These are phyloP conservation scores for Rhazya stricta DNA, from an alignment of 257 asterid species.

Conservation along the genomic window DNA sequence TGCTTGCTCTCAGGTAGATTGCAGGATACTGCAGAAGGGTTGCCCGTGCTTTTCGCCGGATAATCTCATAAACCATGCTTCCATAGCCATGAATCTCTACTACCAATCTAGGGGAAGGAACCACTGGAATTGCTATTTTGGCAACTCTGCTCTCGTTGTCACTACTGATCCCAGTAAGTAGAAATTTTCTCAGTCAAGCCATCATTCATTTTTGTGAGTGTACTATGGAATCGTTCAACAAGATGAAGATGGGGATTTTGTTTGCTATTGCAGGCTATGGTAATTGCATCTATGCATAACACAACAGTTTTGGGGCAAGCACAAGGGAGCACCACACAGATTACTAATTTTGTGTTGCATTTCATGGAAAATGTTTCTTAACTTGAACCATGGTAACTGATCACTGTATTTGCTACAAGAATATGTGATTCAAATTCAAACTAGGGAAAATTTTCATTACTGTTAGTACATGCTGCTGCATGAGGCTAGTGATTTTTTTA, in stretches of 20 bases:
- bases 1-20: conserved; percentile 43
- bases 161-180: conserved; percentile 51
- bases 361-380: too few species aligned
- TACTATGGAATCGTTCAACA: neutral
- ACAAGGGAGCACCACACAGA: too few species aligned
- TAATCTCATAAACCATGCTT: conserved; percentile 48
- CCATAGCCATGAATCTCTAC: conserved; percentile 60
- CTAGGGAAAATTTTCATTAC: too few species aligned
- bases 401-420: too few species aligned
- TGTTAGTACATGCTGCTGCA: too few species aligned
- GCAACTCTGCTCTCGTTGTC: conserved; percentile 39
- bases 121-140: conserved; percentile 41
- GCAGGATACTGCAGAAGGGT: conserved; percentile 28
- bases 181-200: neutral
- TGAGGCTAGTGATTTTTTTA: too few species aligned
- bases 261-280: too few species aligned
- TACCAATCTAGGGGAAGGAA: conserved; percentile 40
- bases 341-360: too few species aligned
- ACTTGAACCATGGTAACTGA: too few species aligned
- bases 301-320: too few species aligned
- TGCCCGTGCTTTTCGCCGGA: conserved; percentile 42
- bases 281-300: too few species aligned
- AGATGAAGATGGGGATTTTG: neutral
- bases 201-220: neutral
- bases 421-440: too few species aligned